Evolutionary conservation across 306 rosid species (phyloP), one percentile per base, ranked within the genome.

Genomic region (Fragaria nilgerrensis): DNA sequence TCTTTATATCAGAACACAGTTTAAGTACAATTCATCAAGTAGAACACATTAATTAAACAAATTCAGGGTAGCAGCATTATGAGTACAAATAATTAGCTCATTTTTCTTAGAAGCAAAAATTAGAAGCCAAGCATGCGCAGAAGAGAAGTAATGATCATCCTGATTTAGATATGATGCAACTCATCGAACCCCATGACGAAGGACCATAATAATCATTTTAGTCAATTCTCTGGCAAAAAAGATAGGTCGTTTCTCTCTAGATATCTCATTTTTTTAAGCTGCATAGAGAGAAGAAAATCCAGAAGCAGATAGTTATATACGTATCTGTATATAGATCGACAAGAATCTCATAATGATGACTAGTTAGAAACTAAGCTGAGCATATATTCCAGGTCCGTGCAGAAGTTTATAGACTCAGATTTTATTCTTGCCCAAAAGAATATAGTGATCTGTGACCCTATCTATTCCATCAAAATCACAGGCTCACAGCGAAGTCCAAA

Each of bases 41-140:
- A 32, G 48, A 71, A 34, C 49, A 53, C 53, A 77, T 65, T 77
- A 74, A 77, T 64, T 77, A 75, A 75, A 80, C 66, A 64, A 75
- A 55, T 4, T 44, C 2, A 66, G 16, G 20, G 49, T 14, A 36
- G 70, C 70, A 66, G 70, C 48, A 66, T 36, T 32, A 66, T 17
- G 27, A 66, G 14, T 65, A 36, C 22, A 56, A 9, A 68, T 22
- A 14, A 43, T 9, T 43, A 5, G 50, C n/a, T 64, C 69, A 68
- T 43, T 50, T 62, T 37, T 43, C 69, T 8, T 74, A 55, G 52
- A 52, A 70, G 69, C 22, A 48, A 68, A 80, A 9, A 9, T 20
- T 37, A 79, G 49, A 37, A 75, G 19, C 16, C 77, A 82, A 86
- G 89, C 95, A 88, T 90, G 95, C 90, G 85, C 72, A 81, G 72